These are phyloP conservation scores for Saccharomycopsis synnaedendra DNA, from an alignment of 805 yeast genomes.

Conservation along the genomic window DNA sequence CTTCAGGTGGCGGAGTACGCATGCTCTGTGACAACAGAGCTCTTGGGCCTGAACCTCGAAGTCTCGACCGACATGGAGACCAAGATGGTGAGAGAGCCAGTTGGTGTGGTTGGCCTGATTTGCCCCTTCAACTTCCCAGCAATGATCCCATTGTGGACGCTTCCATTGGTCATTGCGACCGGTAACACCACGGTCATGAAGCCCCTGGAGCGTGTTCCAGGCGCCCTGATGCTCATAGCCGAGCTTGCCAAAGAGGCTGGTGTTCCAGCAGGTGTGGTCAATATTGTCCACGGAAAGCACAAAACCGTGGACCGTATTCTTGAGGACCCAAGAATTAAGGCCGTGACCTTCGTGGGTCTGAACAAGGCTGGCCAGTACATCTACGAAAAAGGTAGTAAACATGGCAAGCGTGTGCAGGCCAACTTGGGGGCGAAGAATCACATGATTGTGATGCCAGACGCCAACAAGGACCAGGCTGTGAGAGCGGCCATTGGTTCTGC, in stretches of 20 bases:
- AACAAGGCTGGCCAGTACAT: slow-evolving; percentile 71
- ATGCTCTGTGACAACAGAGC: slow-evolving; percentile 46
- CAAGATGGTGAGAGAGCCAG: slow-evolving; percentile 56
- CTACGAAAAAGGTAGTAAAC: slow-evolving; percentile 49
- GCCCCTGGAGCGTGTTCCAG: slow-evolving; percentile 71
- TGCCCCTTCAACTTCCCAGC: slow-evolving; percentile 81
- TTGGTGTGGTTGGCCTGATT: slow-evolving; percentile 69
- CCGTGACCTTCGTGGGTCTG: slow-evolving; percentile 71
- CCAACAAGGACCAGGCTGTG: slow-evolving; percentile 50
- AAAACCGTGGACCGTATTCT: slow-evolving; percentile 59
- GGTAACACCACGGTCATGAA: slow-evolving; percentile 68
- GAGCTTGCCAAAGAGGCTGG: slow-evolving; percentile 67
- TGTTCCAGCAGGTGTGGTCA: slow-evolving; percentile 62
- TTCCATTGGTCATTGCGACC: slow-evolving; percentile 46
- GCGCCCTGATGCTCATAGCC: slow-evolving; percentile 64
- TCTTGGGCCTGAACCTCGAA: slow-evolving; percentile 52
- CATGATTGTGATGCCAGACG: slow-evolving; percentile 62
- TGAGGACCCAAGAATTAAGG: slow-evolving; percentile 66
- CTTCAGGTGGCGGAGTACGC: slow-evolving; percentile 73
- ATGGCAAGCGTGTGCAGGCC: slow-evolving; percentile 69
- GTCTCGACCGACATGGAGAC: slow-evolving; percentile 71
- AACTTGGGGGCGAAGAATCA: slow-evolving; percentile 76
- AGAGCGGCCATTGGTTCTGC: slow-evolving; percentile 66
- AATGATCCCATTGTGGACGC: slow-evolving; percentile 56
- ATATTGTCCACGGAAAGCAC: slow-evolving; percentile 63